Evolutionary conservation across 2,329 filamentous ascomycete genomes (phyloP).

Genomic region (Intubia oerlemansii): DNA sequence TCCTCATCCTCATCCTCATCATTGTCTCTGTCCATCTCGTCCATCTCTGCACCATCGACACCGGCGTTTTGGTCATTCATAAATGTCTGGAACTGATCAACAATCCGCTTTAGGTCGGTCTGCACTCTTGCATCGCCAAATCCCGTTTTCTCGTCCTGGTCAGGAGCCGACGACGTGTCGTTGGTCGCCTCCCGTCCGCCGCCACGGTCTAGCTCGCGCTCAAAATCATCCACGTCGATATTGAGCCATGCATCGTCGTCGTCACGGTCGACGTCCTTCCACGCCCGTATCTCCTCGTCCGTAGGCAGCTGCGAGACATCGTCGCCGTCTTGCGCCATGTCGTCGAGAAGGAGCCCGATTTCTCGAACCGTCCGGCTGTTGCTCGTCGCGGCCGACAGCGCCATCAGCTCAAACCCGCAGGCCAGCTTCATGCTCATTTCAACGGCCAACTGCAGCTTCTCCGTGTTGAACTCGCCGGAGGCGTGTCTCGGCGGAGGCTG

Average conservation of each 20-base stretch:
- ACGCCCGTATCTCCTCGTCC: conserved; percentile 48
- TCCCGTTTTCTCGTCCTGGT: conserved; percentile 15
- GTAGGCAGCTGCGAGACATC: conserved; percentile 34
- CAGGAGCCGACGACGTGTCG: too few relatives aligned
- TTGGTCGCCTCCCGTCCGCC: neutral
- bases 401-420: conserved; percentile 78
- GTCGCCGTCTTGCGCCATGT: conserved; percentile 51
- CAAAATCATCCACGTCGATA: conserved; percentile 77
- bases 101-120: conserved; percentile 70
- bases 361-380: conserved; percentile 52
- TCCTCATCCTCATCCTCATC: too few relatives aligned
- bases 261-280: conserved; percentile 39
- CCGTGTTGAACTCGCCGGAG: too few relatives aligned
- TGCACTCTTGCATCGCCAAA: conserved; percentile 49
- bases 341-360: conserved; percentile 54
- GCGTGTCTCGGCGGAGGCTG: too few relatives aligned
- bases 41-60: conserved; percentile 52
- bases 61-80: conserved; percentile 70
- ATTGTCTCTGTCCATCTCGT: conserved; percentile 63
- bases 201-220: conserved; percentile 47
- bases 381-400: conserved; percentile 42
- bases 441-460: conserved; percentile 16
- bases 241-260: conserved; percentile 86
- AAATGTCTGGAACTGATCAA: conserved; percentile 82
- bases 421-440: conserved; percentile 78